Base-by-base conservation (phyloP, 2,329 filamentous ascomycete species). In the Ceratocystis harringtonii region DNA sequence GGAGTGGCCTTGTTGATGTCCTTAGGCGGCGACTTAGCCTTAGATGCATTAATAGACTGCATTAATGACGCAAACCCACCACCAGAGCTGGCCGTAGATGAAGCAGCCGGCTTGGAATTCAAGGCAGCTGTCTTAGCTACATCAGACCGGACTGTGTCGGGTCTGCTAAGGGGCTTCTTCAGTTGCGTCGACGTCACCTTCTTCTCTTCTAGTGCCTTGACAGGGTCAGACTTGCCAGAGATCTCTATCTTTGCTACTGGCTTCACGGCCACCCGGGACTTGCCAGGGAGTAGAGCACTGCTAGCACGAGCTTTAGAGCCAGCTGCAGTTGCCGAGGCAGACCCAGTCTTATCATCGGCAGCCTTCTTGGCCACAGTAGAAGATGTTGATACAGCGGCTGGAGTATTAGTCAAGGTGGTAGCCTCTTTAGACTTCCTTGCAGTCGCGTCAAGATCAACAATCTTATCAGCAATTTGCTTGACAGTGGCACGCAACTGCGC, bases 401-500 rank as follows among this genome's bases (percentile, higher is more conserved):
- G 5, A 28, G 8, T 12, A 1, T 15, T 30, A 8, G 62, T 36
- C 15, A 22, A 45, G 36, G 30, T 25, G n/a, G 62, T 60, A n/a
- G 61, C 57, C 41, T 66, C 68, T 25, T 62, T 62, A 1, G 78
- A 74, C 66, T 78, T 80, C 66, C 72, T 77, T 62, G 78, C 72
- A n/a, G 77, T 77, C 36, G 71, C 70, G n/a, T 64, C 55, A 25
- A 67, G 58, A 32, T 67, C 62, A 15, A 58, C 55, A 62, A 67
- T 64, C 57, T 67, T 67, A 3, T 64, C 65, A 57, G 80, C 74
- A 60, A 87, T 85, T 67, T 80, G 79, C 44, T 80, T 78, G 3
- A 87, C 82, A 60, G 86, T 75, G 3, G 79, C 79, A 70, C 86
- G 86, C 61, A 84, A 81, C 63, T 86, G 82, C 0, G 81, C 79